These are phyloP conservation scores for Umbellularia californica DNA, from an alignment of 164 flowering plant species.

Conservation along the genomic window DNA sequence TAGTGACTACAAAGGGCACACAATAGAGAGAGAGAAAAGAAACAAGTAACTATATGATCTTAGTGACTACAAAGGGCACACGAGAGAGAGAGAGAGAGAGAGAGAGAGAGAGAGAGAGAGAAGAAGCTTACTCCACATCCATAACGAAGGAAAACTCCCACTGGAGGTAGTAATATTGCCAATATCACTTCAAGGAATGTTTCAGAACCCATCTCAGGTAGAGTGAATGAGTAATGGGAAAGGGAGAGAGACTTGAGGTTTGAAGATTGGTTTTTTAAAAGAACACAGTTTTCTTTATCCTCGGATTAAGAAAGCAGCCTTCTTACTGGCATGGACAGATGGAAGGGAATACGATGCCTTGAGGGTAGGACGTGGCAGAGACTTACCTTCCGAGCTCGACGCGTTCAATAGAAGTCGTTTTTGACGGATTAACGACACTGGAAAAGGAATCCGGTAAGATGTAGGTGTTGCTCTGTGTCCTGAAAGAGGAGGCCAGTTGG, in stretches of 20 bases:
- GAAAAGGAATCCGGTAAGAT: too few relatives aligned
- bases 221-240: not conserved
- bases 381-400: not conserved
- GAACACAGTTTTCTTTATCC: not conserved
- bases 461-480: too few relatives aligned
- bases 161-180: slow-evolving; percentile 68
- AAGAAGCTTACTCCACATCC: slow-evolving; percentile 42
- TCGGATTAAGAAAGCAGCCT: not conserved
- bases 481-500: too few relatives aligned
- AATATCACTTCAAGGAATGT: slow-evolving; percentile 62
- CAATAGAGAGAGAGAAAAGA: too few relatives aligned
- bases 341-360: not conserved
- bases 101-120: not conserved
- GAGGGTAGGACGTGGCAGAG: not conserved
- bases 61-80: too few relatives aligned
- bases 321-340: not conserved
- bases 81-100: not conserved
- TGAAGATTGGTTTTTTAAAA: not conserved
- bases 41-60: too few relatives aligned
- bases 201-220: slow-evolving; percentile 49
- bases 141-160: slow-evolving; percentile 61
- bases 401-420: not conserved
- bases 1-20: too few relatives aligned
- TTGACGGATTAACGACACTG: too few relatives aligned
- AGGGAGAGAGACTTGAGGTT: not conserved